Evolutionary conservation across 768 basidiomycete species (phyloP), one percentile per base, ranked within the genome.

Genomic region (Amanita fuliginea): DNA sequence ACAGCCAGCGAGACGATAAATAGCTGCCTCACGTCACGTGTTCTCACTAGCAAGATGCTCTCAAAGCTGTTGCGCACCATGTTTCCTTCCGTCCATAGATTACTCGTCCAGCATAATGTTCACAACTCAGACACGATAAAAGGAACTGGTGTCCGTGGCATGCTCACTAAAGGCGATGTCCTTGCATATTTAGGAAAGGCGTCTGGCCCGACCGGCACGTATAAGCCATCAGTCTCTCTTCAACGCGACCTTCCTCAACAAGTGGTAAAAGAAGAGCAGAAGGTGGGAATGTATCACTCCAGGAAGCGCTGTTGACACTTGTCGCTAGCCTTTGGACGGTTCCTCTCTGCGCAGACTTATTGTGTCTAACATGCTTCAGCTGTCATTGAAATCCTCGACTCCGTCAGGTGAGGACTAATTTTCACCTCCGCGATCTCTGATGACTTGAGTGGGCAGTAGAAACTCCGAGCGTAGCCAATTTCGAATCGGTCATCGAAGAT

Each of bases 81-180:
- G 30, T 89, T 97, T 69, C 95, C 95, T 6, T 95, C 92, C 30
- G 95, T 98, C 1, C 66, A 81, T 37, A 85, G 94, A 49, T 73
- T 93, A 43, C 73, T 95, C 13, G 64, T 77, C n/a, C 75, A 86
- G 53, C 64, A 87, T 58, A 68, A 65, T 44, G 68, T 92, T 54
- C 57, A 68, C 4, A 73, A 83, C 53, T 67, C 77, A 19, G 76
- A 78, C 46, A 69, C 72, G 49, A 86, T 99, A 62, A 84, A 83
- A 54, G 93, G 87, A 5, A 95, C 92, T 2, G 95, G 95, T 43
- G 72, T 88, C 46, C 76, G 87, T 33, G 95, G 96, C 11, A 94
- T 93, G 85, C 64, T 98, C 53, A 98, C 94, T 42, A 97, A 97
- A 64, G 96, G 96, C 9, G 95, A 99, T 60, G 83, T 98, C 1